Conservation (phyloP, 2,329 filamentous ascomycete genomes). For the Alternaria burnsii region DNA sequence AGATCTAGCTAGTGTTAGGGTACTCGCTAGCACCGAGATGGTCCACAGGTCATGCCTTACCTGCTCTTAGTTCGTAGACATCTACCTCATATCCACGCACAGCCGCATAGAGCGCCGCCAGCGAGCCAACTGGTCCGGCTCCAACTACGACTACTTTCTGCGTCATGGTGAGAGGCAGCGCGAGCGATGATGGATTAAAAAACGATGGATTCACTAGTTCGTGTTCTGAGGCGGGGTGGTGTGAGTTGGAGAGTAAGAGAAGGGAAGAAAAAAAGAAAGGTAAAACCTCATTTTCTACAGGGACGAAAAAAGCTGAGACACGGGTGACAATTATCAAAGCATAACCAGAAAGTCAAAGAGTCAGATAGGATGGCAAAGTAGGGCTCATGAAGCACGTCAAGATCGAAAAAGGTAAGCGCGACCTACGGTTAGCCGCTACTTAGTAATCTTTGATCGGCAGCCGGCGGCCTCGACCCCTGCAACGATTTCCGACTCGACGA, state of each 20-base stretch:
- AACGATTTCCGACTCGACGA: slow-evolving; percentile 18
- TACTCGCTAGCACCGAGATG: background rate
- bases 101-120: slow-evolving; percentile 92
- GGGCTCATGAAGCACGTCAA: slow-evolving; percentile 26
- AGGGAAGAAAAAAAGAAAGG: background rate
- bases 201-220: background rate
- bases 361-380: slow-evolving; percentile 16
- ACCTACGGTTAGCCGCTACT: slow-evolving; percentile 16
- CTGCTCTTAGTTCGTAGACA: slow-evolving; percentile 90
- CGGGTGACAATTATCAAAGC: slow-evolving; percentile 6
- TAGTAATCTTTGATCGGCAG: slow-evolving; percentile 32
- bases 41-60: slow-evolving; percentile 61
- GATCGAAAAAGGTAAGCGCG: slow-evolving; percentile 29
- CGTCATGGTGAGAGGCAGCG: slow-evolving; percentile 28
- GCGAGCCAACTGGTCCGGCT: slow-evolving; percentile 89
- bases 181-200: background rate
- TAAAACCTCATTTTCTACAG: background rate
- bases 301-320: background rate
- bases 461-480: slow-evolving; percentile 26
- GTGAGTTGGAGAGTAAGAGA: background rate
- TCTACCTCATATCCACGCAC: slow-evolving; percentile 88
- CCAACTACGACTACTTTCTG: slow-evolving; percentile 86
- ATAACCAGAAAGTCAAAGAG: slow-evolving; percentile 12
- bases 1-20: slow-evolving; percentile 70
- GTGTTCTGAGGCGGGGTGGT: slow-evolving; percentile 2